Percentiles rank a stretch among this genome's conserved stretches.
Conservation (phyloP, 1,284 basidiomycete genomes). For the Gomphus sp. region DNA sequence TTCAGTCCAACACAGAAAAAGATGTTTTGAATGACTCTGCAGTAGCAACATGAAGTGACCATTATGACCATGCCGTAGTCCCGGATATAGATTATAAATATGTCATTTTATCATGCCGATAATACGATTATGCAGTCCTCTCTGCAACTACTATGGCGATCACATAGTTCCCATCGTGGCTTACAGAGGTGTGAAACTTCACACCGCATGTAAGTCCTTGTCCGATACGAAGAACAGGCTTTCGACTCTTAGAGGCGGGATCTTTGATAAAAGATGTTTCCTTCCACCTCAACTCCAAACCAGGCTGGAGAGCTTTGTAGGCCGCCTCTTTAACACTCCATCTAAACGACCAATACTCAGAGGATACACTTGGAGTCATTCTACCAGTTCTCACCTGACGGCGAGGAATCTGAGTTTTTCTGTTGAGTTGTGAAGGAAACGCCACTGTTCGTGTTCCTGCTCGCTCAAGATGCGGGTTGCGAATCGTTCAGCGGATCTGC, state of each 20-base stretch:
- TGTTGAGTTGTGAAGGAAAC: not conserved
- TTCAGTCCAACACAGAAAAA: not conserved
- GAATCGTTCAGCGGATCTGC: slow-evolving; percentile 3
- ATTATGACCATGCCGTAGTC: not conserved
- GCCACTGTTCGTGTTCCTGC: not conserved
- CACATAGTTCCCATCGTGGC: slow-evolving; percentile 8
- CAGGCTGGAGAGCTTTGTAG: slow-evolving; percentile 8
- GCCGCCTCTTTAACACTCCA: slow-evolving; percentile 10
- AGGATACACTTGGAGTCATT: not conserved
- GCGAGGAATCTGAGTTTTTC: not conserved
- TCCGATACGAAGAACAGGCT: not conserved
- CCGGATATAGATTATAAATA: not conserved
- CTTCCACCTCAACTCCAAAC: slow-evolving; percentile 5
- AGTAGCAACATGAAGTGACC: not conserved
- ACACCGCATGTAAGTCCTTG: not conserved
- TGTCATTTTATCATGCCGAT: not conserved
- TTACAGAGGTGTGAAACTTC: slow-evolving; percentile 5
- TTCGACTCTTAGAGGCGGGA: not conserved
- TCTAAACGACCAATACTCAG: not conserved
- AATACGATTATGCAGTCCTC: not conserved
- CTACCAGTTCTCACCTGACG: not conserved
- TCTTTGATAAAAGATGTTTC: not conserved
- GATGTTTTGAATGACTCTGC: not conserved
- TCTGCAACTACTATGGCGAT: slow-evolving; percentile 8
- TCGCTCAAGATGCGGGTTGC: slow-evolving; percentile 2